Evolutionary conservation across 371 early-diverging fungal genomes (phyloP).

Genomic region (Mortierella sp.): DNA sequence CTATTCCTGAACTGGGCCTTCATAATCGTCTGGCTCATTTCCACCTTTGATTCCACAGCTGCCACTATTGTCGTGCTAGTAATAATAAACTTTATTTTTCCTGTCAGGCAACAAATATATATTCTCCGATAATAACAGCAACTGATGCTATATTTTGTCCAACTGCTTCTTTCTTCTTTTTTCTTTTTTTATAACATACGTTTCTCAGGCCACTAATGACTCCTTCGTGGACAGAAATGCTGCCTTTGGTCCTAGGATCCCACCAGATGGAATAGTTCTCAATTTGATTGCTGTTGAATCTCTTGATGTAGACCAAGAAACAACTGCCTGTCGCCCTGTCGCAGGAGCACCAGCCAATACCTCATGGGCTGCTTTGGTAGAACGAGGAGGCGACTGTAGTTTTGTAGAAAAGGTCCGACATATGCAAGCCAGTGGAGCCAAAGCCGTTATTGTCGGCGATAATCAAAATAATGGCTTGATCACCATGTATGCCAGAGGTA

Average conservation of each 20-base stretch:
- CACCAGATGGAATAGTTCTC: constrained; percentile 66
- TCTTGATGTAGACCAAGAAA: constrained; percentile 23
- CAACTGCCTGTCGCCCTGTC: constrained; percentile 34
- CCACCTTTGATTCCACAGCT: constrained; percentile 39
- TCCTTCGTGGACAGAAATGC: constrained; percentile 70
- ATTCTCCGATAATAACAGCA: not conserved
- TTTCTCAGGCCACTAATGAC: constrained; percentile 64
- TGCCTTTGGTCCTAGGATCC: constrained; percentile 73
- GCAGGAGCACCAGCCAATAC: constrained; percentile 33
- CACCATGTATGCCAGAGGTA: constrained; percentile 91
- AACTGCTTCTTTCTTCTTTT: not conserved
- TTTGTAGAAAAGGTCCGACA: constrained; percentile 90
- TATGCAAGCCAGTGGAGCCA: constrained; percentile 89
- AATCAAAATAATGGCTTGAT: constrained; percentile 78
- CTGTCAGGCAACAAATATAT: not conserved
- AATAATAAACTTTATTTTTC: constrained; percentile 9
- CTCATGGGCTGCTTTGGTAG: constrained; percentile 86
- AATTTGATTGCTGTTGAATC: constrained; percentile 58
- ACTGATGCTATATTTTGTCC: not conserved
- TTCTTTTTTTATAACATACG: not conserved
- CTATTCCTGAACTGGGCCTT: constrained; percentile 37
- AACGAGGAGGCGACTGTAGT: constrained; percentile 83
- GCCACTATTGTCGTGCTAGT: constrained; percentile 56
- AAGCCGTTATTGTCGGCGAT: constrained; percentile 93
- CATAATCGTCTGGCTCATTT: constrained; percentile 34